Base-by-base conservation (phyloP, 306 rosid genomes). In the Hylodesmum podocarpum region DNA sequence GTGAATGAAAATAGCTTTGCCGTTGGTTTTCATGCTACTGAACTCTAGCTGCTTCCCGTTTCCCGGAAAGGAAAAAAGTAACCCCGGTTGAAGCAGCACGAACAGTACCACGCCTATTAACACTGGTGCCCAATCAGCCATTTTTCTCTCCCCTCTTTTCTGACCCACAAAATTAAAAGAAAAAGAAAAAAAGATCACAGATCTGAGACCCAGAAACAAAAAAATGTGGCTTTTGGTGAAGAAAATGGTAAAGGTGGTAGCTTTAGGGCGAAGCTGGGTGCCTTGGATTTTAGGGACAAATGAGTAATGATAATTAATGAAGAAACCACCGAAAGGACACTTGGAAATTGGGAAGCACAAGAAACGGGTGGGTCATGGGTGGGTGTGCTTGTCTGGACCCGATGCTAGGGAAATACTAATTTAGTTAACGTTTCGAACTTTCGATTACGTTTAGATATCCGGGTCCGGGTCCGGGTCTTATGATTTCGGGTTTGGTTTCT, bases 121-220 rank as follows among this genome's bases (percentile, higher is more conserved):
- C n/a, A 95, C 96, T 0, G 97, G 97, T 0, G 89, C 98, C 99
- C 99, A 92, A 79, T 95, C 99, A n/a, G 92, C 86, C 99, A 95
- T 94, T 73, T 66, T 27, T 13, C 10, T 1, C 8, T 43, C 14
- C 29, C 9, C 25, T 0, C 2, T 9, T 13, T 36, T 50, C 5
- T 27, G 15, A 49, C 21, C 21, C 44, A 10, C 6, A 39, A 39
- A 39, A 36, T 6, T 21, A 0, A 14, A 19, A 14, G 53, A 54
- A 54, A 24, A 9, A 5, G 33, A 10, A 53, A 27, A 2, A 5
- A 25, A 34, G 41, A 73, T 40, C 4, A 3, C 40, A 28, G 78
- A 71, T 62, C 63, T 80, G 6, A 0, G 47, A 44, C 63, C 40
- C 53, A 24, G 65, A 14, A 61, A 34, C n/a, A 2, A 7, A 7